Percentiles rank a stretch among this genome's conserved stretches.
Evolutionary conservation across 108 stramenopile genomes (phyloP).

Genomic region (Nitzschia sp.): DNA sequence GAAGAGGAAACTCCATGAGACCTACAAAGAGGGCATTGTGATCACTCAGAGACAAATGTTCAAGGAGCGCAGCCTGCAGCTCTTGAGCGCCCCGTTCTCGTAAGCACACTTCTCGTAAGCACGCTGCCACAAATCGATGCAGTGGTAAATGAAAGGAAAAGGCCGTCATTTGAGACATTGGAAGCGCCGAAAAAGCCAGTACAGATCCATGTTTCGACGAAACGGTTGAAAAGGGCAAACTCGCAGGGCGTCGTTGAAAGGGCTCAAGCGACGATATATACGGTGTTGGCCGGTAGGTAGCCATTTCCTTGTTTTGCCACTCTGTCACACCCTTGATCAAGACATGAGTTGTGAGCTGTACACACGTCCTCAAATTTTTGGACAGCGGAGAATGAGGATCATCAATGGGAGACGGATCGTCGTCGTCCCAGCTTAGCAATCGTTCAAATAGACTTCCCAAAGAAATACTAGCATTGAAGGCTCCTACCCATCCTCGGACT

Average conservation of each 20-base stretch:
- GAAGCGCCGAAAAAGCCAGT: conserved; percentile 68
- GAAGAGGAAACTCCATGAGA: conserved; percentile 80
- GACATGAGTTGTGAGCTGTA: conserved; percentile 64
- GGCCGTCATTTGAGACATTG: conserved; percentile 69
- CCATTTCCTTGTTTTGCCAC: conserved; percentile 73
- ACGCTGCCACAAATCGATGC: conserved; percentile 87
- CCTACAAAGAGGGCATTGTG: conserved; percentile 62
- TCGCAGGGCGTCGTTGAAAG: conserved; percentile 53
- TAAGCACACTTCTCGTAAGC: conserved; percentile 72
- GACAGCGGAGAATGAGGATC: conserved; percentile 65
- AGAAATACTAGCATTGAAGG: conserved; percentile 91
- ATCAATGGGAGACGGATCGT: conserved; percentile 47
- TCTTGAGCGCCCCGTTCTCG: conserved; percentile 37
- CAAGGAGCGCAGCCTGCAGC: conserved; percentile 23
- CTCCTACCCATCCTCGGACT: conserved; percentile 86
- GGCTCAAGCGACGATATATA: conserved; percentile 36
- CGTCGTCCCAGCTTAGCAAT: conserved; percentile 74
- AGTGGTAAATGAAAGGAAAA: conserved; percentile 92
- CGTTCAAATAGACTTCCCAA: conserved; percentile 82
- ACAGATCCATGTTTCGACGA: conserved; percentile 57
- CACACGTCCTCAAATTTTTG: conserved; percentile 58
- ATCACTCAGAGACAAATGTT: conserved; percentile 29
- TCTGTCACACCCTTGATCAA: conserved; percentile 49
- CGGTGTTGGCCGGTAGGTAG: conserved; percentile 50
- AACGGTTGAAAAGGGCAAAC: conserved; percentile 78